Evolutionary conservation across 768 basidiomycete genomes (phyloP), one percentile per base, ranked within the genome.

Genomic region (Favolaschia claudopus): DNA sequence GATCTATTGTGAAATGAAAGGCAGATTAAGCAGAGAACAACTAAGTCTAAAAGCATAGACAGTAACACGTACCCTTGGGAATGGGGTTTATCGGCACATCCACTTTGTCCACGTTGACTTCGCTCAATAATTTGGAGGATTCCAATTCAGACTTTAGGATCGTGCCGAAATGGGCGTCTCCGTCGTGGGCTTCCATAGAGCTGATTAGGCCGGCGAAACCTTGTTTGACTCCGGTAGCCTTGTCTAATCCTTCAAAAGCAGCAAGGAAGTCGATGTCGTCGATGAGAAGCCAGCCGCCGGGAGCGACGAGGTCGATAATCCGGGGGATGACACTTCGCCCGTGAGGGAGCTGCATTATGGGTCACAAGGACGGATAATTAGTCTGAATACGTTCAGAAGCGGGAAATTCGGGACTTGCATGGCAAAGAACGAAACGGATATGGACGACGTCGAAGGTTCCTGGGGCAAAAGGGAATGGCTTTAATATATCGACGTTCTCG

Each of bases 391-490:
- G 29, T 54, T 32, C 20, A 10, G 17, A 48, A 6, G 55, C 4
- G 5, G 4, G 31, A 28, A 8, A 22, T n/a, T n/a, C n/a, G 17
- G 1, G 39, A 33, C 68, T 24, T 42, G 67, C 70, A 47, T 71
- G 70, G 22, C 65, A 52, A 8, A 70, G 58, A 9, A 68, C 64
- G 36, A 71, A 60, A 12, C 70, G 63, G 29, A 59, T 48, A 37
- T 71, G 70, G 14, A 71, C 51, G 27, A 68, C 43, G 55, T 71
- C 70, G 52, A 71, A 71, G 25, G 38, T 31, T 24, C 59, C 67
- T 8, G 48, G 38, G 6, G 62, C 34, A 33, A 67, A 71, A 1
- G 69, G 70, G 37, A 68, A 64, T 25, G 65, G 64, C 6, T 64
- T 31, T 28, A 62, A 36, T 9, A 71, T 51, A 49, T 71, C 56